Evolutionary conservation across 1,139 yeast genomes (phyloP).

Genomic region (Candida tunisiensis): DNA sequence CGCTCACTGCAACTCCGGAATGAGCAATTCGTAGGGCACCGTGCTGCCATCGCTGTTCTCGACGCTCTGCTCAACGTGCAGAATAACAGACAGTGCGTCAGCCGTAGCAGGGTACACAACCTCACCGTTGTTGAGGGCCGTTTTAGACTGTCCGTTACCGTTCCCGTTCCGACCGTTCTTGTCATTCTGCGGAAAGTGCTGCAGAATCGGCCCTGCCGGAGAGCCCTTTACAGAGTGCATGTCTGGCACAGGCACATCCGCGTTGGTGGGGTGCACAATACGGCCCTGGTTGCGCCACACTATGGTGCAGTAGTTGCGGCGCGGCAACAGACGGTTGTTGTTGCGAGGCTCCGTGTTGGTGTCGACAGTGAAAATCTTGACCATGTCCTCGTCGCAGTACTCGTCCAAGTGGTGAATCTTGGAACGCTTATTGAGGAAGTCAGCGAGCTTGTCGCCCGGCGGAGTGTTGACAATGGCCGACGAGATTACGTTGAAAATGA

Average conservation of each 20-base stretch:
- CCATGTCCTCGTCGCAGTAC: slow-evolving; percentile 62
- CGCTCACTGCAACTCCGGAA: slow-evolving; percentile 44
- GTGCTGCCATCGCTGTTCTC: slow-evolving; percentile 33
- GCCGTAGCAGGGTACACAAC: slow-evolving; percentile 20
- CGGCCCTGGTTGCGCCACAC: slow-evolving; percentile 9
- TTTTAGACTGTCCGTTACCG: neutral
- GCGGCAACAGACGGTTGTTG: slow-evolving; percentile 50
- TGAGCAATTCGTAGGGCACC: slow-evolving; percentile 44
- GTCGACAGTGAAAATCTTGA: slow-evolving; percentile 49
- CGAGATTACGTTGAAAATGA: slow-evolving; percentile 69
- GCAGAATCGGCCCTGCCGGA: too few species aligned
- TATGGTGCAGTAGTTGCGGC: slow-evolving; percentile 52
- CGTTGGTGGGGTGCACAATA: slow-evolving; percentile 15
- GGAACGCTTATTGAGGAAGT: slow-evolving; percentile 45
- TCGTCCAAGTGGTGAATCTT: slow-evolving; percentile 48
- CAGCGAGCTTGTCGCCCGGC: slow-evolving; percentile 79
- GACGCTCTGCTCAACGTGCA: slow-evolving; percentile 53
- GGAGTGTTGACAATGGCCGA: slow-evolving; percentile 89
- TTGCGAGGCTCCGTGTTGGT: slow-evolving; percentile 39
- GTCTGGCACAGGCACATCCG: slow-evolving; percentile 12
- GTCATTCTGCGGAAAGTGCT: too few species aligned
- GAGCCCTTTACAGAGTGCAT: too few species aligned
- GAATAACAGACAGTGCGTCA: slow-evolving; percentile 44
- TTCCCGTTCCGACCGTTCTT: too few species aligned
- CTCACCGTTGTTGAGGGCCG: slow-evolving; percentile 12